Base-by-base conservation (phyloP, 345 rosid species). In the Eutrema yunnanense region DNA sequence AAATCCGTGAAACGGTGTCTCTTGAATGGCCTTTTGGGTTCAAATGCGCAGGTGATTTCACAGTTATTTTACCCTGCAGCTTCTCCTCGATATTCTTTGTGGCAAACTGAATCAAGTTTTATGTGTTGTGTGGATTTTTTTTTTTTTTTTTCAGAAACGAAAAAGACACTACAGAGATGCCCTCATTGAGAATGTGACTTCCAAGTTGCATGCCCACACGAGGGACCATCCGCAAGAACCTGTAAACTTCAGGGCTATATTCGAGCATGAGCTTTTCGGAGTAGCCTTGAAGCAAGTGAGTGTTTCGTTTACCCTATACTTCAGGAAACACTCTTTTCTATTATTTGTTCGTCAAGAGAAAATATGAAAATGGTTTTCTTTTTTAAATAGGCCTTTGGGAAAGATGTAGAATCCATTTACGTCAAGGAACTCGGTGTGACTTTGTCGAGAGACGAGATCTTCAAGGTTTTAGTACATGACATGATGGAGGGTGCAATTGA, bases 401-500 rank as follows among this genome's bases (percentile, higher is more conserved):
- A 59, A 54, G 92, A 86, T 44, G 71, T 87, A 43, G 71, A 87
- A 47, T 85, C 96, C 51, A n/a, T 92, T 56, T 82, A 87, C 29
- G 92, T 86, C 9, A 75, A 84, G 70, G 99, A 83, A 74, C 82
- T 95, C 2, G 84, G 86, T 55, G 64, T 65, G 62, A 81, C 88
- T 54, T 65, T 92, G 71, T 83, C 90, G 5, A 86, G 79, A 77
- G 75, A 84, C 29, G 87, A 87, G 53, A 82, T 92, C 43, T 82
- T 77, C 52, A 73, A 79, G 57, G 59, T 80, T 61, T 70, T 92
- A 64, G 97, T 92, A 47, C 67, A 59, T 57, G 96, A 90, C 63
- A 81, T 86, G 78, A 90, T 95, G 94, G 89, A 81, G 19, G 95
- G 92, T 11, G 93, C 96, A 3, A 69, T 92, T 52, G 96, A 87